phyloP scores from a whole-genome alignment of 345 rosid species.

The Murraya paniculata region DNA sequence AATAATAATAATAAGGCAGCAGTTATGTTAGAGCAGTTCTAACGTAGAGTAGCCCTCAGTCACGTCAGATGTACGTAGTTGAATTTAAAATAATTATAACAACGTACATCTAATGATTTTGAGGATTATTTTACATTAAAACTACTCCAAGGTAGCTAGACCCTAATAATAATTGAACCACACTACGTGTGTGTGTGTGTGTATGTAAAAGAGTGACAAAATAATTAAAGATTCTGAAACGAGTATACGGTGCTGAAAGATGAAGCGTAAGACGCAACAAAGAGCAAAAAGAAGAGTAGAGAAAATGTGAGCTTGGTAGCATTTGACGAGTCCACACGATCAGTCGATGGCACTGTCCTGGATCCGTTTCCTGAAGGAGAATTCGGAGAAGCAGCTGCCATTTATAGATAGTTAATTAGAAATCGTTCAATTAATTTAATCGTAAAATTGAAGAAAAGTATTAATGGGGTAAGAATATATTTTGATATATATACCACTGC shows the following conservation, averaged over 20 bases:
- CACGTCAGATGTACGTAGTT: too few relatives aligned
- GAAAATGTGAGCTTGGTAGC: conserved; percentile 14
- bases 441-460: not conserved
- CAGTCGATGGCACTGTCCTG: conserved; percentile 20
- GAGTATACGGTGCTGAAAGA: not conserved
- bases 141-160: too few relatives aligned
- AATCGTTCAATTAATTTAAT: not conserved
- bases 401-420: not conserved
- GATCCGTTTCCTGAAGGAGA: conserved; percentile 37
- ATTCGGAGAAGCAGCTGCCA: conserved; percentile 19
- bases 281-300: conserved; percentile 10
- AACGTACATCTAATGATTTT: too few relatives aligned
- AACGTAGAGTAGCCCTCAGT: too few relatives aligned
- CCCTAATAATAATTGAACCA: not conserved
- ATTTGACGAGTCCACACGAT: conserved; percentile 14
- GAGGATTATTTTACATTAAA: too few relatives aligned
- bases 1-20: too few relatives aligned
- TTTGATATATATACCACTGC: conserved; percentile 18
- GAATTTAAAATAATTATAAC: too few relatives aligned
- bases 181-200: not conserved
- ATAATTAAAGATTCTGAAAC: not conserved
- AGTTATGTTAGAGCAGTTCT: too few relatives aligned
- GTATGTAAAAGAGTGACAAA: not conserved
- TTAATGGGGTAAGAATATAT: not conserved
- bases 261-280: conserved; percentile 8